Conservation (phyloP, 768 basidiomycete genomes). For the Neoboletus brunneissimus region DNA sequence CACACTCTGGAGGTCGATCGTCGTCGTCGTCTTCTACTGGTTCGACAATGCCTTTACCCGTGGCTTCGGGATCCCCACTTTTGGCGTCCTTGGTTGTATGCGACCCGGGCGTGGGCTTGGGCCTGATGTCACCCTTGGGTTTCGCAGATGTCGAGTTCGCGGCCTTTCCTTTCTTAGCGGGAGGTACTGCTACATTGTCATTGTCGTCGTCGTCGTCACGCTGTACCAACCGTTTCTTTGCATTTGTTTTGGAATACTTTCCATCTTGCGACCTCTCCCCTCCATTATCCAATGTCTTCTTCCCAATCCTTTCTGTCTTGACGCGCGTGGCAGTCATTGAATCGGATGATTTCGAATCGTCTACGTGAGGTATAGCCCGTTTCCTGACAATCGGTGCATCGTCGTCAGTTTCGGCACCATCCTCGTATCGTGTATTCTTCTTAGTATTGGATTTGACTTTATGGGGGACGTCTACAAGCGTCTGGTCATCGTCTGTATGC, state of each 20-base stretch:
- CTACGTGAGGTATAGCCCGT: not conserved
- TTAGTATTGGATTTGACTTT: conserved; percentile 5
- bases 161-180: conserved; percentile 19
- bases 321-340: not conserved
- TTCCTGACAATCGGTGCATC: not conserved
- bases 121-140: not conserved
- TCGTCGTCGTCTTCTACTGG: not conserved
- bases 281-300: not conserved
- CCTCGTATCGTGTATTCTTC: not conserved
- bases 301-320: not conserved
- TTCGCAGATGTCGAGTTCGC: not conserved
- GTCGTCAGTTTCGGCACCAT: conserved; percentile 2
- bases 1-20: not conserved
- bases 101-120: not conserved
- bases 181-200: not conserved
- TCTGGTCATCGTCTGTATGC: conserved; percentile 28
- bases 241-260: not conserved
- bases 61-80: not conserved
- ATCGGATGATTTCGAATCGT: not conserved
- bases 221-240: conserved; percentile 4
- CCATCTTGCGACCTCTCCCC: not conserved
- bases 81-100: not conserved
- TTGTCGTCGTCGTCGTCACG: conserved; percentile 7
- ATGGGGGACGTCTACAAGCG: conserved; percentile 23
- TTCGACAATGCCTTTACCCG: not conserved